A percentile compares a stretch with the other conserved stretches of the same genome.
Evolutionary conservation across 192 early-diverging fungal genomes (phyloP).

Genomic region (Physocladia obscura): DNA sequence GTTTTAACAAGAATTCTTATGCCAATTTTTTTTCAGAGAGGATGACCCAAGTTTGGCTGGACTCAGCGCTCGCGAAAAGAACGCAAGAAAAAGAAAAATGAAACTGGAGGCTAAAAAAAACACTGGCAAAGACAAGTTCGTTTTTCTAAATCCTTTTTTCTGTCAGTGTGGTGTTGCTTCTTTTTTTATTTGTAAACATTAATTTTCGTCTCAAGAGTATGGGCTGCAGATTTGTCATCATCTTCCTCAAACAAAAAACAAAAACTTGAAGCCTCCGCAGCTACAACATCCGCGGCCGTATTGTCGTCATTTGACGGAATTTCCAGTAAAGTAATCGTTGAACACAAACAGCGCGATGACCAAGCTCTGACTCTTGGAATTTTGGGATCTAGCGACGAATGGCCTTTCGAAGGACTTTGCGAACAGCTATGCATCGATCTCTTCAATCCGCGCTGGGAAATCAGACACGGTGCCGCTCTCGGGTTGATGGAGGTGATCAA

Average conservation of each 20-base stretch:
- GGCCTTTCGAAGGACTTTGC: slow-evolving; percentile 71
- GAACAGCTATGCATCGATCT: slow-evolving; percentile 72
- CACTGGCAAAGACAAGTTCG: slow-evolving; percentile 62
- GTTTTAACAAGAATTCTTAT: background rate
- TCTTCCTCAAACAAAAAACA: slow-evolving; percentile 46
- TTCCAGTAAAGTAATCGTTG: slow-evolving; percentile 28
- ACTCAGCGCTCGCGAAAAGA: slow-evolving; percentile 85
- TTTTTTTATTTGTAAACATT: background rate
- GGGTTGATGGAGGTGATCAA: slow-evolving; percentile 88
- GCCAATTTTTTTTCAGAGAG: slow-evolving; percentile 13
- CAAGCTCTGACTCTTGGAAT: slow-evolving; percentile 24
- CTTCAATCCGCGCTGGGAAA: slow-evolving; percentile 81
- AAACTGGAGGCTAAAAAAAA: slow-evolving; percentile 76
- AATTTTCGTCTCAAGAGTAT: slow-evolving; percentile 30
- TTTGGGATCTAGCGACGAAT: slow-evolving; percentile 56
- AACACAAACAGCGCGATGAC: slow-evolving; percentile 36
- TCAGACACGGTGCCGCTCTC: slow-evolving; percentile 93
- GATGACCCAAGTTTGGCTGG: slow-evolving; percentile 63
- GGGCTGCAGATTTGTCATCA: slow-evolving; percentile 43
- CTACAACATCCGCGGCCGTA: background rate
- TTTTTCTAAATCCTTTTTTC: background rate
- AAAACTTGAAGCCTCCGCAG: background rate
- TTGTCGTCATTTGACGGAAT: background rate
- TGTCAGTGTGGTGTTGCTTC: background rate
- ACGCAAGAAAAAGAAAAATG: slow-evolving; percentile 84